phyloP scores from a whole-genome alignment of 129 eudicot genomes.

The Tanacetum coccineum region DNA sequence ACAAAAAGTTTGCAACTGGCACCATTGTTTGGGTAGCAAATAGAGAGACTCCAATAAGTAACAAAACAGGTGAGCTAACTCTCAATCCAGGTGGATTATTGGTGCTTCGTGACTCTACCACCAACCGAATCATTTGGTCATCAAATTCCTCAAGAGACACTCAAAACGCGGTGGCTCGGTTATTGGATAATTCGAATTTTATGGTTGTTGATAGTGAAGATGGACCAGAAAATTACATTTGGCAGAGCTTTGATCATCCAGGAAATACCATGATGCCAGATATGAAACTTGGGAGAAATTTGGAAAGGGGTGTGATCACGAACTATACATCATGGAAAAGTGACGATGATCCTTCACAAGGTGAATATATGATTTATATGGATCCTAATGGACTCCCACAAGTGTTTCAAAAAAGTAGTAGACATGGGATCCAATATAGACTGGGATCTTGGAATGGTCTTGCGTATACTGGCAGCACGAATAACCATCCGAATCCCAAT shows the following conservation, averaged over 20 bases:
- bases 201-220: background rate
- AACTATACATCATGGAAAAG: constrained; percentile 27
- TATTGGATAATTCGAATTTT: constrained; percentile 21
- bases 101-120: constrained; percentile 6
- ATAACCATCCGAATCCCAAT: constrained; percentile 4
- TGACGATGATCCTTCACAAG: constrained; percentile 24
- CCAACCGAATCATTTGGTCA: constrained; percentile 10
- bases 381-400: constrained; percentile 16
- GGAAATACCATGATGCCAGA: constrained; percentile 11
- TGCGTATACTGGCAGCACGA: constrained; percentile 16
- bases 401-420: background rate
- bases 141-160: background rate
- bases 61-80: constrained; percentile 10
- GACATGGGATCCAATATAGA: background rate
- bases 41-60: background rate
- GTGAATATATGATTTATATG: constrained; percentile 1
- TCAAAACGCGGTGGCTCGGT: background rate
- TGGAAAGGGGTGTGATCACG: background rate
- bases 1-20: constrained; percentile 24
- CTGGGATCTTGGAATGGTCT: constrained; percentile 37
- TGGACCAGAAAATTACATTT: background rate
- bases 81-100: background rate
- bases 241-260: constrained; percentile 13
- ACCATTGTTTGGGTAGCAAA: constrained; percentile 20
- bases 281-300: constrained; percentile 5